Percentiles rank a stretch among this genome's conserved stretches.
These are phyloP conservation scores for Populus pruinosa DNA, from an alignment of 345 rosid species.

Conservation along the genomic window DNA sequence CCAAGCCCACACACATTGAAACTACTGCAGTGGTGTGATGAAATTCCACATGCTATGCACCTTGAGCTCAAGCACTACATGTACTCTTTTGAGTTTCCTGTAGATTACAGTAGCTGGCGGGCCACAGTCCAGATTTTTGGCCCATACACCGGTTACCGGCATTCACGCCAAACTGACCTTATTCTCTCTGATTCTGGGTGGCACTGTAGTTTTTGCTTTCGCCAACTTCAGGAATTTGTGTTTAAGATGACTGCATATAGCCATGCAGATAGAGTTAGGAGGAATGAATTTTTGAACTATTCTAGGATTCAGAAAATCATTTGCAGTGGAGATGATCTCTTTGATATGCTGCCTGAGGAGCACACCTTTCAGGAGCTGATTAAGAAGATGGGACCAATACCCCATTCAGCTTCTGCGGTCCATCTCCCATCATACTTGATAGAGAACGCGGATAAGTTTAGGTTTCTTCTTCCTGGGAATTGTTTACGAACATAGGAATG, in stretches of 20 bases:
- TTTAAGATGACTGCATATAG: conserved; percentile 93
- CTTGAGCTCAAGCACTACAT: conserved; percentile 72
- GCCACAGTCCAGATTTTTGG: conserved; percentile 53
- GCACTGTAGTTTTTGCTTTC: conserved; percentile 93
- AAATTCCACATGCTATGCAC: conserved; percentile 61
- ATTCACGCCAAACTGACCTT: conserved; percentile 60
- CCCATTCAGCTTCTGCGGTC: conserved; percentile 79
- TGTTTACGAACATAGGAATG: conserved; percentile 42
- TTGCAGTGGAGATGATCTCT: conserved; percentile 71
- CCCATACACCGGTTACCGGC: conserved; percentile 58
- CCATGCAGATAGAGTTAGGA: conserved; percentile 80
- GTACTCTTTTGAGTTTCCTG: conserved; percentile 90
- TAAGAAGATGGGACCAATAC: conserved; percentile 75
- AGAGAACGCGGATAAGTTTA: conserved; percentile 66
- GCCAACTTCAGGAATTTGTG: conserved; percentile 56
- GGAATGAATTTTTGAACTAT: conserved; percentile 41
- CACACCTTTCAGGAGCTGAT: conserved; percentile 72
- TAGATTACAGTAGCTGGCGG: conserved; percentile 88
- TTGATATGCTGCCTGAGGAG: conserved; percentile 88
- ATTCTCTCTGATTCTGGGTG: conserved; percentile 88
- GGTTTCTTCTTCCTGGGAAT: conserved; percentile 91
- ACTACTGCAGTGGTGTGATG: conserved; percentile 79
- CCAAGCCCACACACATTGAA: conserved; percentile 81
- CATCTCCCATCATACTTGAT: conserved; percentile 83
- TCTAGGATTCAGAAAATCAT: conserved; percentile 62